Evolutionary conservation across 2,329 filamentous ascomycete species (phyloP).

Genomic region (Pestalotiopsis sp.): DNA sequence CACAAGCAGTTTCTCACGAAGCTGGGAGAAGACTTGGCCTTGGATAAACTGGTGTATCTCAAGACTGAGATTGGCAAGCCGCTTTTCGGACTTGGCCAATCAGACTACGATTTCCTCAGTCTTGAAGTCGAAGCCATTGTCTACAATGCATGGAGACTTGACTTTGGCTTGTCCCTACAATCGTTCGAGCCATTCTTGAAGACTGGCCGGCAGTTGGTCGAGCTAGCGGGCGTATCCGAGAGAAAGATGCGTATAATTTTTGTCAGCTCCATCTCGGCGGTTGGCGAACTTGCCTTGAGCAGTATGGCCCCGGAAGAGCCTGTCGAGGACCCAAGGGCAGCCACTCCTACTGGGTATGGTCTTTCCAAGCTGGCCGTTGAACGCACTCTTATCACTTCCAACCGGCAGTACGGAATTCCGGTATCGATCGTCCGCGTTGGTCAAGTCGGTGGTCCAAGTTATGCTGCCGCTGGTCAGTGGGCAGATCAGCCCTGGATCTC

Average conservation of each 20-base stretch:
- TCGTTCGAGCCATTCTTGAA: slow-evolving; percentile 21
- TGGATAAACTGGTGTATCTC: slow-evolving; percentile 14
- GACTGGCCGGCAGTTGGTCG: slow-evolving; percentile 9
- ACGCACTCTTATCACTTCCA: slow-evolving; percentile 19
- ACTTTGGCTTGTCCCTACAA: slow-evolving; percentile 19
- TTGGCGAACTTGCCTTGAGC: not conserved
- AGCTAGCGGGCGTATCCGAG: slow-evolving; percentile 11
- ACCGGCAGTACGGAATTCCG: slow-evolving; percentile 14
- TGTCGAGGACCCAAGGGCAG: slow-evolving; percentile 18
- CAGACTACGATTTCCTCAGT: slow-evolving; percentile 9
- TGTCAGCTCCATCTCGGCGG: slow-evolving; percentile 22
- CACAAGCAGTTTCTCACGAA: not conserved
- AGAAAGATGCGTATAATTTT: slow-evolving; percentile 21
- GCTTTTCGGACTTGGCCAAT: slow-evolving; percentile 7
- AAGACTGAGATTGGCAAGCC: slow-evolving; percentile 15
- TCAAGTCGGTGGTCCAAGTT: slow-evolving; percentile 21
- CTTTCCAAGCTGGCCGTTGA: slow-evolving; percentile 26
- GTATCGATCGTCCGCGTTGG: slow-evolving; percentile 23
- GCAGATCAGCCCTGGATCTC: slow-evolving; percentile 28
- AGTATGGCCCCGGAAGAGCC: not conserved
- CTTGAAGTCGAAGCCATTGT: slow-evolving; percentile 19
- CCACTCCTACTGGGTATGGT: slow-evolving; percentile 23
- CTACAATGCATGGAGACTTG: slow-evolving; percentile 23
- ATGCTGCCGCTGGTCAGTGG: slow-evolving; percentile 11
- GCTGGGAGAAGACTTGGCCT: not conserved